phyloP scores from a whole-genome alignment of 2,329 filamentous ascomycete species.

The Ascomycota sp. region DNA sequence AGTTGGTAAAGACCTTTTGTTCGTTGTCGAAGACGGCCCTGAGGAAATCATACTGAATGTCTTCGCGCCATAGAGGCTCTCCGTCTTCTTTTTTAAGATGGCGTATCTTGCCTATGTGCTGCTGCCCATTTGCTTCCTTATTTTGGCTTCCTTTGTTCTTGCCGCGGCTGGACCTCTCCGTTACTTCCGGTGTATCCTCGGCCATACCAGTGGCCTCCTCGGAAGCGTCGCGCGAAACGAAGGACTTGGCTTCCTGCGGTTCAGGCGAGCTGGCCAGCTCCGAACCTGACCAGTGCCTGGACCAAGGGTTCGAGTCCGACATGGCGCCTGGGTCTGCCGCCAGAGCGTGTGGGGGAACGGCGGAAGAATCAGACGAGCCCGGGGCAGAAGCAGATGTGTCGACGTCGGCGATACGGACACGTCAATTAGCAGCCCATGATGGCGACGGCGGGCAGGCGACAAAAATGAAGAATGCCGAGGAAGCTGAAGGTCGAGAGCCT shows the following conservation, averaged over 20 bases:
- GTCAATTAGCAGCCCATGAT: too few species aligned
- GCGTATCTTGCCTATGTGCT: constrained; percentile 44
- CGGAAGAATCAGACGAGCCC: too few species aligned
- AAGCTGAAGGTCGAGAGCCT: too few species aligned
- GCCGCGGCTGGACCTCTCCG: constrained; percentile 15
- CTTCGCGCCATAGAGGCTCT: constrained; percentile 64
- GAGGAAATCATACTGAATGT: constrained; percentile 77
- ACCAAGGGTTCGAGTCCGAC: constrained; percentile 19
- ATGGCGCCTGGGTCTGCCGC: constrained; percentile 7
- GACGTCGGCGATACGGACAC: neutral
- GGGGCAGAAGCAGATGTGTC: neutral
- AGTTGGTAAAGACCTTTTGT: constrained; percentile 63
- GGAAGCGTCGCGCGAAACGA: constrained; percentile 20
- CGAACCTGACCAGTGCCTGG: constrained; percentile 20
- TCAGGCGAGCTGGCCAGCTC: constrained; percentile 24
- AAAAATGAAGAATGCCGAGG: too few species aligned
- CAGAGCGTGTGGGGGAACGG: neutral
- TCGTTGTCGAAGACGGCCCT: constrained; percentile 59
- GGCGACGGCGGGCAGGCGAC: too few species aligned
- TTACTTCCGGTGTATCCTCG: constrained; percentile 20
- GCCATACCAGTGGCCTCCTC: constrained; percentile 24
- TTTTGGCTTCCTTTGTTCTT: constrained; percentile 14
- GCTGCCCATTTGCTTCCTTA: constrained; percentile 14
- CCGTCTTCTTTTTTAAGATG: constrained; percentile 79
- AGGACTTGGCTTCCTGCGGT: constrained; percentile 21